Base-by-base conservation (phyloP, 139 green algal species). In the Asterochloris erici region DNA sequence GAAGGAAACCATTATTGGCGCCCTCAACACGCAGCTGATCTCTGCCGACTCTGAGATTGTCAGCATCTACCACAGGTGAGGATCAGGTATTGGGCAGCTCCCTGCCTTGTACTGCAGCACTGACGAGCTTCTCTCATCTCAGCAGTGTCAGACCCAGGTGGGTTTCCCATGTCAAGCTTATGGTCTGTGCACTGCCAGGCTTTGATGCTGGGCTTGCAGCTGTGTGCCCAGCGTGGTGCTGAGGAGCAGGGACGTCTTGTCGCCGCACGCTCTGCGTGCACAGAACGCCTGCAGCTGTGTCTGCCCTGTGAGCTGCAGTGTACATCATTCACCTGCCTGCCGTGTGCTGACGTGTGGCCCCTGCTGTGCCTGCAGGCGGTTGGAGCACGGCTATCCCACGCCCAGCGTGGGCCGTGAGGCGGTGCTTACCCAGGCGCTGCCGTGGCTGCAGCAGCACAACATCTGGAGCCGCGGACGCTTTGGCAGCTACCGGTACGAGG, bases 401-500 rank as follows among this genome's bases (percentile, higher is more conserved):
- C 95, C 95, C 28, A 91, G 84, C 29, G 79, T 96, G n/a, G 92
- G 85, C 15, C 84, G 95, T 1, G 93, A 98, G 81, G 89, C 79
- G 14, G 92, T 95, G 70, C 89, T 98, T 68, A 85, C 91, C n/a
- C 79, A 97, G 87, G 95, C 95, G 21, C 89, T 97, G 87, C 95
- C 95, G 2, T 95, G 88, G 89, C 91, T 98, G 84, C 86, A 91
- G 82, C 74, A 93, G 85, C 73, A 85, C n/a, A 87, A 88, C 89
- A 95, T 97, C 79, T 97, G 95, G 95, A 94, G 87, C 78, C 86
- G 95, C 24, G 95, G 95, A 14, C 88, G 95, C 74, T 98, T 98
- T 82, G 95, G 95, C 78, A 89, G 86, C 79, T 98, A 96, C 87
- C 97, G 97, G 91, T 98, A 98, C 85, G 95, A 98, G 90, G 93